A percentile compares a stretch with the other conserved stretches of the same genome.
phyloP scores from a whole-genome alignment of 2,329 filamentous ascomycete species.

The Immersiporthe knoxdaviesiana region DNA sequence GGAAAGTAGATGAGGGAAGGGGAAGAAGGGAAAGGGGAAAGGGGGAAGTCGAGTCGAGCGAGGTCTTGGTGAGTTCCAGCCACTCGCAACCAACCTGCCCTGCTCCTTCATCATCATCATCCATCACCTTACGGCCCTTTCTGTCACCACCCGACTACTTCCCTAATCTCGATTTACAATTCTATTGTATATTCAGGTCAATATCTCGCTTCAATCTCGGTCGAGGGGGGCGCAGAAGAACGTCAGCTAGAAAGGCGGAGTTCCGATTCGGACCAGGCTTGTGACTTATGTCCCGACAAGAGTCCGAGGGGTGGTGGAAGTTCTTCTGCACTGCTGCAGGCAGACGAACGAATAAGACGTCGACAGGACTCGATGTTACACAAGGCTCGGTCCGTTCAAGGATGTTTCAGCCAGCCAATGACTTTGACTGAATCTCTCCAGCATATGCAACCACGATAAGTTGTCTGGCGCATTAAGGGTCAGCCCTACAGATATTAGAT shows the following conservation, averaged over 20 bases:
- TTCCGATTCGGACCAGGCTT: not conserved
- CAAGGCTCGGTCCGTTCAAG: not conserved
- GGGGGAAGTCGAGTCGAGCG: no score
- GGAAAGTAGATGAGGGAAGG: no score
- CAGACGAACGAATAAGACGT: not conserved
- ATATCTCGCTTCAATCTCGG: not conserved
- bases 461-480: no score
- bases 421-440: not conserved
- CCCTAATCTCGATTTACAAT: not conserved
- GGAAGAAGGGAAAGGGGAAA: no score
- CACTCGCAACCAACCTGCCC: no score
- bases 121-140: not conserved
- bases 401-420: not conserved
- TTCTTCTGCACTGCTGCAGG: no score
- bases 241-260: not conserved
- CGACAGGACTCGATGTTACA: not conserved
- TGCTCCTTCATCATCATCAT: no score
- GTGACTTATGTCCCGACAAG: not conserved
- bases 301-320: not conserved
- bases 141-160: not conserved
- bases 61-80: no score
- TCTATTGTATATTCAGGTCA: not conserved
- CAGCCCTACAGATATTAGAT: no score
- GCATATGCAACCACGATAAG: not conserved
- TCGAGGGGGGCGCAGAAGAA: not conserved